phyloP scores from a whole-genome alignment of 2,329 filamentous ascomycete genomes.

The Tolypocladium inflatum region DNA sequence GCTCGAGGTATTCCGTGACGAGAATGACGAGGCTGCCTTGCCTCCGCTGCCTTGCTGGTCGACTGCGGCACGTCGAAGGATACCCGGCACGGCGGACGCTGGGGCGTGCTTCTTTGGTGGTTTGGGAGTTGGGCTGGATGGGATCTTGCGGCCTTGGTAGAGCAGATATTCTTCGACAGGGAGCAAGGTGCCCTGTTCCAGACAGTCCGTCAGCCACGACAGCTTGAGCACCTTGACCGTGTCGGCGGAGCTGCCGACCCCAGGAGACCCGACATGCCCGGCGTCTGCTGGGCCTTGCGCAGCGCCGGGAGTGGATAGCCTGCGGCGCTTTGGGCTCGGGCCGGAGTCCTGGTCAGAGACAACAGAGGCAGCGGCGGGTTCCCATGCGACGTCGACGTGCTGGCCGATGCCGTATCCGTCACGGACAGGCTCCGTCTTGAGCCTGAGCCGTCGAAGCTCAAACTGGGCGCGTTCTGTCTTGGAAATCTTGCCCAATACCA shows the following conservation, averaged over 20 bases:
- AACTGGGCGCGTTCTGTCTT: conserved; percentile 63
- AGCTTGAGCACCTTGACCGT: conserved; percentile 47
- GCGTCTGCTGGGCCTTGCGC: neutral
- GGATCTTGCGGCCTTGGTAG: conserved; percentile 38
- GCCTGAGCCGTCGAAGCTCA: conserved; percentile 61
- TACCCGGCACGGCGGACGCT: neutral
- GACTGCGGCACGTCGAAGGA: conserved; percentile 12
- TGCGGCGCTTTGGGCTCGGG: conserved; percentile 11
- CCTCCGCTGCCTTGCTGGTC: conserved; percentile 5
- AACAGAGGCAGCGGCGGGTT: neutral
- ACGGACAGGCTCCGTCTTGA: conserved; percentile 42
- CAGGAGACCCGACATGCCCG: neutral
- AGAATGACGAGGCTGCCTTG: neutral
- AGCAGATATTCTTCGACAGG: conserved; percentile 42
- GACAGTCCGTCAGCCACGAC: conserved; percentile 46
- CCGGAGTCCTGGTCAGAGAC: neutral
- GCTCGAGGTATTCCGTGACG: neutral
- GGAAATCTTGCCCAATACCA: conserved; percentile 66
- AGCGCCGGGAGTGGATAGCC: neutral
- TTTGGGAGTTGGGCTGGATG: neutral
- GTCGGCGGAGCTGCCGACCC: neutral
- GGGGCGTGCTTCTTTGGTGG: neutral
- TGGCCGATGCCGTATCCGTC: neutral
- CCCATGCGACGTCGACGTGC: neutral
- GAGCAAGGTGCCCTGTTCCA: conserved; percentile 32